Base-by-base conservation (phyloP, 2,329 filamentous ascomycete genomes). In the Cephalotrichum gorgonifer region DNA sequence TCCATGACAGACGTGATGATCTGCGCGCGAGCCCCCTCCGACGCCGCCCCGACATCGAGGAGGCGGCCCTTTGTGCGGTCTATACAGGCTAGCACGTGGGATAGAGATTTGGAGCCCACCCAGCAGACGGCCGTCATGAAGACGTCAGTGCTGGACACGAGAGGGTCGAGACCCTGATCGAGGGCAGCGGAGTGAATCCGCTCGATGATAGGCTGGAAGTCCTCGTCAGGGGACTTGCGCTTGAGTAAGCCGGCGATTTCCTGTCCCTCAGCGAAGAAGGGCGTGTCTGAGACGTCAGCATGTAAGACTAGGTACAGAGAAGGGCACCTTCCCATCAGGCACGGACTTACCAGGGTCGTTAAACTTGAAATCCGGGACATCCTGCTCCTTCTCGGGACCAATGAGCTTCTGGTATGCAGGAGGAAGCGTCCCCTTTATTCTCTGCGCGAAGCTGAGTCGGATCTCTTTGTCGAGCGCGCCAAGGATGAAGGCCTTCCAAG, bases 391-490 rank as follows among this genome's bases (percentile, higher is more conserved):
- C 55, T 85, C 88, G 47, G 86, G 81, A 0, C 86, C 78, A 55
- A 98, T 91, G 52, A 98, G 70, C 3, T 73, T 70, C 57, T 90
- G 81, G 61, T 95, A 97, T 7, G 83, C 80, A 48, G 86, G 82
- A 1, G 91, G 93, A 7, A 98, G 72, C 5, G 93, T 97, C 54
- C 90, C 90, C 64, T 93, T 90, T 61, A 98, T 95, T 50, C 93
- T 84, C 66, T 95, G 91, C 0, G 93, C 89, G 64, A 98, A 98
- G 60, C 89, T 96, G 45, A 98, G 74, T 5, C 93, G 85, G 55
- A 98, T 95, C 69, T 98, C 93, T 71, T 97, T 97, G 62, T 98
- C 93, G 51, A 98, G 70, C 3, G 88, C 85, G 20, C 89, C 91
- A 48, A 83, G 74, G 55, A 98, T 93, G 67, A 98, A 96, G 28